phyloP scores from a whole-genome alignment of 192 early-diverging fungal genomes.

The Funneliformis mosseae region DNA sequence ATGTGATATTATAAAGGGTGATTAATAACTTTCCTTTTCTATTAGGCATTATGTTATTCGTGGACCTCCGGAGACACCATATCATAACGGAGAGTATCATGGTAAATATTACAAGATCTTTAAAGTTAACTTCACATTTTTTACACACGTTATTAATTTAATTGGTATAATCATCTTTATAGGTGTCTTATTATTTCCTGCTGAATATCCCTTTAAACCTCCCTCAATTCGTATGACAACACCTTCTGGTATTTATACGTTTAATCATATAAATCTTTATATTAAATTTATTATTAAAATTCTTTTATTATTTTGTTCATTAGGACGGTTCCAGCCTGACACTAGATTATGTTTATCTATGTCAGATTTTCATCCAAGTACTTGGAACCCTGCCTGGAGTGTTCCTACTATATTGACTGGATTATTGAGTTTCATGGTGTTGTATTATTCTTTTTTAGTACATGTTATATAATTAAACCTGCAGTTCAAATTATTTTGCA shows the following conservation, averaged over 20 bases:
- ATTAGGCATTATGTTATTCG: constrained; percentile 93
- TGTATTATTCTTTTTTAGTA: neutral
- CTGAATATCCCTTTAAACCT: constrained; percentile 96
- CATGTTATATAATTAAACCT: too few species aligned
- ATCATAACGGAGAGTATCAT: constrained; percentile 92
- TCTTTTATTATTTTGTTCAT: constrained; percentile 14
- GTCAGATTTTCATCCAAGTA: constrained; percentile 91
- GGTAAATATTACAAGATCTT: constrained; percentile 54
- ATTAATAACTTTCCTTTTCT: neutral
- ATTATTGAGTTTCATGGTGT: constrained; percentile 93
- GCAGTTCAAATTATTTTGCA: too few species aligned
- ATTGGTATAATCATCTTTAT: constrained; percentile 20
- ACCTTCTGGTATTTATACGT: constrained; percentile 45
- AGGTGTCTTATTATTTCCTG: constrained; percentile 82
- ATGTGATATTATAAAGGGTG: neutral
- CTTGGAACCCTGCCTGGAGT: constrained; percentile 98
- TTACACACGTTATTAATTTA: neutral
- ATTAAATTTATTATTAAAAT: neutral
- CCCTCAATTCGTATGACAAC: constrained; percentile 84
- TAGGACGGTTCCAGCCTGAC: constrained; percentile 91
- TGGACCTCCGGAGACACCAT: constrained; percentile 95
- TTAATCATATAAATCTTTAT: neutral
- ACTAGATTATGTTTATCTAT: constrained; percentile 93
- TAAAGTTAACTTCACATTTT: neutral
- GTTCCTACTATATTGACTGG: constrained; percentile 97